phyloP scores from a whole-genome alignment of 495 filamentous ascomycete species.

The Chaetomium tenue region DNA sequence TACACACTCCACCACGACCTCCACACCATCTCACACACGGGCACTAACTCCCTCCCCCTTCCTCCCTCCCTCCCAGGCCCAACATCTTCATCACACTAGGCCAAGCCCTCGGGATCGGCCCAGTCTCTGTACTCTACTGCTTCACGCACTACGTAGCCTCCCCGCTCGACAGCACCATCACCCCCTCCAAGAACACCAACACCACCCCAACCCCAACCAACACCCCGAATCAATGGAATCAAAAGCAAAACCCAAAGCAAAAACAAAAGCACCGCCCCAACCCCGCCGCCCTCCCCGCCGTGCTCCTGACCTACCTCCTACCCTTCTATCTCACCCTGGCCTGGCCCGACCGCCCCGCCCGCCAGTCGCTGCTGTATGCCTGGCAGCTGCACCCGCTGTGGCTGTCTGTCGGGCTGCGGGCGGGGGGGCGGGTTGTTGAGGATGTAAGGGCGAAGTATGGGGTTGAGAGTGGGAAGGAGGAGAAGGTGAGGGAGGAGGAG shows the following conservation, averaged over 20 bases:
- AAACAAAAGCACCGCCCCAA: no score
- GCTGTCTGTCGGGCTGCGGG: background rate
- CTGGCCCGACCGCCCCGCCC: constrained; percentile 48
- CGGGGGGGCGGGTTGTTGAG: background rate
- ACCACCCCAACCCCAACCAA: no score
- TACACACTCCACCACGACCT: no score
- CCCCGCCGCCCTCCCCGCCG: constrained; percentile 11
- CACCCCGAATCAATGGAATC: no score
- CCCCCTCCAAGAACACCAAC: no score
- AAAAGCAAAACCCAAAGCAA: no score
- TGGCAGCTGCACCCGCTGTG: constrained; percentile 24
- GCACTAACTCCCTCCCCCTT: background rate
- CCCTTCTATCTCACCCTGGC: constrained; percentile 57
- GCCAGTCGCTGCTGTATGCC: constrained; percentile 12
- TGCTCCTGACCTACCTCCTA: constrained; percentile 10
- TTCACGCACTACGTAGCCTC: constrained; percentile 25
- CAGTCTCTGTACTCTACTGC: constrained; percentile 24
- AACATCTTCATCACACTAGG: constrained; percentile 19
- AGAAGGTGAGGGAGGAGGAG: background rate
- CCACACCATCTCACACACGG: no score
- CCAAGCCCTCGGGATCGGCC: constrained; percentile 27
- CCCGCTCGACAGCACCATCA: constrained; percentile 6
- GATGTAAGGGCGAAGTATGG: background rate
- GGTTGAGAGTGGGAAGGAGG: constrained; percentile 1
- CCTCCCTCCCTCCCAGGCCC: constrained; percentile 18